These are phyloP conservation scores for Malassezia brasiliensis DNA, from an alignment of 1,284 basidiomycete genomes.

Conservation along the genomic window DNA sequence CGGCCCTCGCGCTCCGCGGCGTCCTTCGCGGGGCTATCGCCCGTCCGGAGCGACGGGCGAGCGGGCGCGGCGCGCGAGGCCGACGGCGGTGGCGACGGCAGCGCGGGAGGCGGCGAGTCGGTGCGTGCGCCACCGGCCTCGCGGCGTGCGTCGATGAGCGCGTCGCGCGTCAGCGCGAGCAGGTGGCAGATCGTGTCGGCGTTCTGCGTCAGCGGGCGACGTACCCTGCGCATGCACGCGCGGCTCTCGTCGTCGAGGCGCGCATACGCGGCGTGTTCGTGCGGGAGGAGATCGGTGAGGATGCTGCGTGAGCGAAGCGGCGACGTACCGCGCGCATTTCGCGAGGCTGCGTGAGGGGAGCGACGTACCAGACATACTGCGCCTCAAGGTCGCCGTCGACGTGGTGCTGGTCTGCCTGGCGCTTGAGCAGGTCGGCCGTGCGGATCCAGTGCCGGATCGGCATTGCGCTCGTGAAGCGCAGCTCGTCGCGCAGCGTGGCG, in stretches of 20 bases:
- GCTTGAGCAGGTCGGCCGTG: slow-evolving; percentile 11
- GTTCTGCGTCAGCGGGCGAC: slow-evolving; percentile 8
- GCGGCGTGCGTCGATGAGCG: neutral
- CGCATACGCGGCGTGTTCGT: slow-evolving; percentile 15
- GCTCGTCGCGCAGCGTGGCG: neutral
- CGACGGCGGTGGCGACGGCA: neutral
- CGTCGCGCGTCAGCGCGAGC: slow-evolving; percentile 10
- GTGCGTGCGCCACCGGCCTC: neutral
- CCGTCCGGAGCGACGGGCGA: slow-evolving; percentile 9
- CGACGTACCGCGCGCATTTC: slow-evolving; percentile 15
- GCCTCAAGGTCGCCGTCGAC: slow-evolving; percentile 6
- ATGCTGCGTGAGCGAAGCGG: slow-evolving; percentile 3
- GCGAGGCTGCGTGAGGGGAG: slow-evolving; percentile 18
- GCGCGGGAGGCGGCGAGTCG: neutral
- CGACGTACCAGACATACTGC: slow-evolving; percentile 16
- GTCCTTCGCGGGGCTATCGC: neutral
- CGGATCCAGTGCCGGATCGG: slow-evolving; percentile 16
- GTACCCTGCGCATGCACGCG: slow-evolving; percentile 7
- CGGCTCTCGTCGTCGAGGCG: slow-evolving; percentile 9
- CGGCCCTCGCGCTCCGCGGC: neutral
- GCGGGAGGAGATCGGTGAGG: slow-evolving; percentile 21
- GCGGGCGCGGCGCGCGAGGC: neutral
- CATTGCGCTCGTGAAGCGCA: slow-evolving; percentile 2
- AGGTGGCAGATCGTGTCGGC: slow-evolving; percentile 3
- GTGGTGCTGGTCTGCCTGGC: slow-evolving; percentile 15